Evolutionary conservation across 2,329 filamentous ascomycete species (phyloP).

Genomic region (Aspergillus pseudoviridinutans): DNA sequence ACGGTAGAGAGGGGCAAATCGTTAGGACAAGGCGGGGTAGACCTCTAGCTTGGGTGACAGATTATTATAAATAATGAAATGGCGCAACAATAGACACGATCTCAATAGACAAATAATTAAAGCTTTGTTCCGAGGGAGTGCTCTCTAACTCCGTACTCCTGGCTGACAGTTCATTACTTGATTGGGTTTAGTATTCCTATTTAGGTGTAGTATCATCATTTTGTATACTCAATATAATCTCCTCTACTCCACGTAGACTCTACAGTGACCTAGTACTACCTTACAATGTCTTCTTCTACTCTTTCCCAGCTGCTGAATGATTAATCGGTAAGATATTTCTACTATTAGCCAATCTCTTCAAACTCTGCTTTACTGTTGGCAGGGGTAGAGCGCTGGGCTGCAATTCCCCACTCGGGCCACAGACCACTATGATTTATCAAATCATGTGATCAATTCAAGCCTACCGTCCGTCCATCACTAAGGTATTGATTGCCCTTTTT

Average conservation of each 20-base stretch:
- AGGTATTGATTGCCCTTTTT: no score
- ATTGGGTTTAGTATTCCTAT: background rate
- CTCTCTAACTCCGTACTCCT: background rate
- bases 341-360: no score
- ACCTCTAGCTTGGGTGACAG: background rate
- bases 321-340: no score
- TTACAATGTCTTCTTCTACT: no score
- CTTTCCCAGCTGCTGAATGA: no score
- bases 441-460: no score
- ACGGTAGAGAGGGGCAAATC: background rate
- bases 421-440: background rate
- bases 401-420: background rate
- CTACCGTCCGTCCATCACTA: no score
- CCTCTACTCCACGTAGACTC: no score
- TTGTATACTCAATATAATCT: no score
- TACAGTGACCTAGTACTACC: no score
- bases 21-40: slow-evolving; percentile 2
- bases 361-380: no score
- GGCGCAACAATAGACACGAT: background rate
- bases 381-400: no score
- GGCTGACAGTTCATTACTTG: background rate
- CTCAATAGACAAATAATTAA: background rate
- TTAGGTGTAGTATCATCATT: background rate
- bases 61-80: background rate
- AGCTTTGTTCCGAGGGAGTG: background rate